Conservation (phyloP, 2,329 filamentous ascomycete species). For the Arthrocladium fulminans region DNA sequence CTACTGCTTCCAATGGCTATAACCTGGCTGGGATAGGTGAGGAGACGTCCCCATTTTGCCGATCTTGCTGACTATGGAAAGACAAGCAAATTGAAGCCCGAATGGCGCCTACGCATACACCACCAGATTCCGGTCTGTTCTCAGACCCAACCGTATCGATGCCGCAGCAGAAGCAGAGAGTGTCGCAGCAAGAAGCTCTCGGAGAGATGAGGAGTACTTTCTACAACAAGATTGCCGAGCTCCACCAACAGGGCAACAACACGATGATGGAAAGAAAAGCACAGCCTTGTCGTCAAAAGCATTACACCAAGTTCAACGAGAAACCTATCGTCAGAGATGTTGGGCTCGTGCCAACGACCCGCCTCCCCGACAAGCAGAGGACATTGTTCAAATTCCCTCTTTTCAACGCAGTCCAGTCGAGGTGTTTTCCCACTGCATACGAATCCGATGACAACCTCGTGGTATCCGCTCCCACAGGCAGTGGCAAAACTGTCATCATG, state of each 20-base stretch:
- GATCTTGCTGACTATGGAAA: not conserved
- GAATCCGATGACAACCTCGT: constrained; percentile 65
- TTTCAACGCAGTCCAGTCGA: constrained; percentile 78
- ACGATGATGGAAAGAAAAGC: not conserved
- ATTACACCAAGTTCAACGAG: not conserved
- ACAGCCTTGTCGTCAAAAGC: not conserved
- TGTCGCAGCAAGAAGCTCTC: not conserved
- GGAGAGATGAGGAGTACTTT: not conserved
- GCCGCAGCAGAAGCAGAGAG: constrained; percentile 12
- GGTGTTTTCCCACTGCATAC: constrained; percentile 61
- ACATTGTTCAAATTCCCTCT: constrained; percentile 62
- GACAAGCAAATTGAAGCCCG: not conserved
- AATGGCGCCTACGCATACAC: not conserved
- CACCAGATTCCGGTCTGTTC: constrained; percentile 12
- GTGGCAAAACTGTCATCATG: constrained; percentile 73
- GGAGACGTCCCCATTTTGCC: not conserved
- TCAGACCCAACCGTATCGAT: constrained; percentile 15
- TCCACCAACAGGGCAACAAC: not conserved
- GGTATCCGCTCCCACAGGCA: constrained; percentile 72
- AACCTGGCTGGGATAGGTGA: not conserved
- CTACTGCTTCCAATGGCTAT: not conserved
- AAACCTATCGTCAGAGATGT: constrained; percentile 50
- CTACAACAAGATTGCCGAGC: not conserved
- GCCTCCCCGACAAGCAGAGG: constrained; percentile 61
- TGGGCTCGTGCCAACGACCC: constrained; percentile 48